These are phyloP conservation scores for Wolfiporia cocos DNA, from an alignment of 1,284 basidiomycete genomes.

Conservation along the genomic window DNA sequence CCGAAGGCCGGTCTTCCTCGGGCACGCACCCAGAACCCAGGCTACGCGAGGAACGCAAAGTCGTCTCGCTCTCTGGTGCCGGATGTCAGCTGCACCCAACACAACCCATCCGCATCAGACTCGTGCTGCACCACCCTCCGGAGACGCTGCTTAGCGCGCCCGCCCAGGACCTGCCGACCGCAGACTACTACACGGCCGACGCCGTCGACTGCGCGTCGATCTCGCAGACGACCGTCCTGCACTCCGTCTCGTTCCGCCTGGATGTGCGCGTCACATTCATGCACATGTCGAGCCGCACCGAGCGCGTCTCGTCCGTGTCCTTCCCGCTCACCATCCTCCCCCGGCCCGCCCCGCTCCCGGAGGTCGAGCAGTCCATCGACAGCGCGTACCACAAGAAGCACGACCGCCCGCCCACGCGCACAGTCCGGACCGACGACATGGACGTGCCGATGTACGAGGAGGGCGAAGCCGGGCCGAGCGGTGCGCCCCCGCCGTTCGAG, in stretches of 20 bases:
- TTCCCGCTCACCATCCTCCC: slow-evolving; percentile 68
- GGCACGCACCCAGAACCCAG: slow-evolving; percentile 9
- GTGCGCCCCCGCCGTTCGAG: slow-evolving; percentile 76
- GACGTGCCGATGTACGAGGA: slow-evolving; percentile 65
- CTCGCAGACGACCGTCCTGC: slow-evolving; percentile 69
- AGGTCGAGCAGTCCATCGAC: slow-evolving; percentile 63
- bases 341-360: slow-evolving; percentile 66
- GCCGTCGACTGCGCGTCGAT: slow-evolving; percentile 63
- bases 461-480: slow-evolving; percentile 69
- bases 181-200: slow-evolving; percentile 40
- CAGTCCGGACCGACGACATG: slow-evolving; percentile 58
- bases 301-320: slow-evolving; percentile 50
- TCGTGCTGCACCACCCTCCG: slow-evolving; percentile 62
- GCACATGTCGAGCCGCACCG: slow-evolving; percentile 56
- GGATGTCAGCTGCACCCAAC: slow-evolving; percentile 74
- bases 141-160: slow-evolving; percentile 45
- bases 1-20: slow-evolving; percentile 15
- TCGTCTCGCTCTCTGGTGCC: slow-evolving; percentile 69
- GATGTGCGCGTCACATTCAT: slow-evolving; percentile 67
- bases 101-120: slow-evolving; percentile 59
- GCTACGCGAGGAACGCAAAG: slow-evolving; percentile 29
- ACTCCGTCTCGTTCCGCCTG: slow-evolving; percentile 62
- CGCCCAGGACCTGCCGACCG: slow-evolving; percentile 30
- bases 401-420: slow-evolving; percentile 66
- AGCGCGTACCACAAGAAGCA: slow-evolving; percentile 80